Evolutionary conservation across 1,284 basidiomycete species (phyloP), one percentile per base, ranked within the genome.

Genomic region (Sutorius eximius): DNA sequence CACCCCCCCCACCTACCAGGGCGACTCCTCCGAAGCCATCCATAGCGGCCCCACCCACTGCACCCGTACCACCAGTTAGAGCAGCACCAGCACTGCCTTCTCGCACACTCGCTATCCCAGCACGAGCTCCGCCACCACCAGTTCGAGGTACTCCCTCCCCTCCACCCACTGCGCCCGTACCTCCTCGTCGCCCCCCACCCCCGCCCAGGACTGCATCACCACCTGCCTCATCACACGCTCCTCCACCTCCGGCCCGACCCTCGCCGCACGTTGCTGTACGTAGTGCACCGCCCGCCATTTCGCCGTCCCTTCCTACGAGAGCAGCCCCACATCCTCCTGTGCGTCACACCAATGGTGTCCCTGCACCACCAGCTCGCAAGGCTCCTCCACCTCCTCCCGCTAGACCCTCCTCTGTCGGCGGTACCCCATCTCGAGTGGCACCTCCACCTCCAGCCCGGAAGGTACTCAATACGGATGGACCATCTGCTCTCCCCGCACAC

Each of bases 401-500:
- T 12, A 57, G 73, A 41, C 73, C 73, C 12, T 59, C 57, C 9
- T 74, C 74, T 41, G 51, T 63, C 10, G 52, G 57, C 24, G 45
- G 59, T n/a, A 54, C 53, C 6, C 64, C 69, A 34, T 53, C 61
- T 16, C 65, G 75, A 49, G 53, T 36, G 11, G 63, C 55, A 12
- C 75, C 71, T 33, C 62, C 59, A 27, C 67, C 65, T 24, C 74
- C 73, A 24, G 51, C 53, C 30, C 62, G 71, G 20, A 72, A 63
- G 47, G 46, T 13, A 16, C 67, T 53, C 24, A 55, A 58, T 46
- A 30, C 64, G 49, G 52, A 69, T 62, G 60, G 67, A 22, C 71
- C 73, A 3, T 73, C 77, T 46, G 67, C 67, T 27, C 73, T 77
- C 11, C 77, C 80, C 5, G 61, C 61, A 18, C 76, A 80, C 27